Conservation (phyloP, 129 eudicot species). For the Tagetes erecta region DNA sequence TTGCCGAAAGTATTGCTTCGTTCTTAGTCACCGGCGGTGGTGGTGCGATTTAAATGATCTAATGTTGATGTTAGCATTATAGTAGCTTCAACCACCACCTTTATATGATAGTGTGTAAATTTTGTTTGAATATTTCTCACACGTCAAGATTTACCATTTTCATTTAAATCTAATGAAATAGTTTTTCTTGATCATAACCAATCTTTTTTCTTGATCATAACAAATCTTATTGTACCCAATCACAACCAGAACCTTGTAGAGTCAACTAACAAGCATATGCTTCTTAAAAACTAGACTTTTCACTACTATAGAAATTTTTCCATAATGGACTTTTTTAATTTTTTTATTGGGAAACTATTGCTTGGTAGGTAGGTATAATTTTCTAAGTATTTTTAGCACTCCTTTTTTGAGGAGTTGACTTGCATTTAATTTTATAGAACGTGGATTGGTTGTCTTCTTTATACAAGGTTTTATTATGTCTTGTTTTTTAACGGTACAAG, state of each 20-base stretch:
- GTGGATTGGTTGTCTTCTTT: too few species aligned
- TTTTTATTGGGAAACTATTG: too few species aligned
- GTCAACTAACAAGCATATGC: too few species aligned
- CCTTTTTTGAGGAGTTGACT: too few species aligned
- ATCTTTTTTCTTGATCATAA: background rate
- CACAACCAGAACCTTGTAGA: background rate
- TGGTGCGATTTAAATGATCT: slow-evolving; percentile 8
- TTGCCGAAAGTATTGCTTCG: slow-evolving; percentile 48
- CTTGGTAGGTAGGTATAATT: too few species aligned
- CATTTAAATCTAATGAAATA: background rate
- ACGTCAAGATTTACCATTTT: background rate
- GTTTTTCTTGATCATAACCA: background rate
- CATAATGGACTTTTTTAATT: too few species aligned
- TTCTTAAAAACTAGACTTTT: too few species aligned
- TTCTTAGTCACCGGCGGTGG: slow-evolving; percentile 7
- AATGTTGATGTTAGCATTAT: background rate
- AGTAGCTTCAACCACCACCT: background rate
- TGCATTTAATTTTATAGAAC: too few species aligned
- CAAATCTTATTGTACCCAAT: background rate
- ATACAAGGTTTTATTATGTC: too few species aligned
- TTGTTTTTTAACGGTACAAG: too few species aligned
- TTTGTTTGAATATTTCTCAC: background rate
- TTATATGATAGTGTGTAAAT: background rate
- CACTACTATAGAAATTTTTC: too few species aligned
- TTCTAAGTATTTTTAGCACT: too few species aligned